Percentiles rank a stretch among this genome's conserved stretches.
These are phyloP conservation scores for Rosellinia necatrix DNA, from an alignment of 2,329 filamentous ascomycete genomes.

Conservation along the genomic window DNA sequence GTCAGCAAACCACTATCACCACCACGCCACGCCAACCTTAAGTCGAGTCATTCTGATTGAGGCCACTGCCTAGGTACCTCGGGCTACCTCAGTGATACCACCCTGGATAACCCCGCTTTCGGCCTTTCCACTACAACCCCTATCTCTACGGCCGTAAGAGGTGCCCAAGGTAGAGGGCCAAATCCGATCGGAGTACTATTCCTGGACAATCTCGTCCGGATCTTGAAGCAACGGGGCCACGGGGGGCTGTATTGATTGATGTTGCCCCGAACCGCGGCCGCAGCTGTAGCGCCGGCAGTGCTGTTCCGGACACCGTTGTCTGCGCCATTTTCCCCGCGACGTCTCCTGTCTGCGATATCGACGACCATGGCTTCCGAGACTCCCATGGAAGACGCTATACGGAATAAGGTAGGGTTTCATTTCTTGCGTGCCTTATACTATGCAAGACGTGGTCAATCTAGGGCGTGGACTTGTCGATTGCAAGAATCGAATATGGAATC, in stretches of 20 bases:
- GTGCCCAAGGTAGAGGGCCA: no score
- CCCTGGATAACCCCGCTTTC: no score
- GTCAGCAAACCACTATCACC: not conserved
- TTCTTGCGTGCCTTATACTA: not conserved
- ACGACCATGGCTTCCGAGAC: conserved; percentile 64
- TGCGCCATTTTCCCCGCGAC: conserved; percentile 48
- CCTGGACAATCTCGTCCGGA: conserved; percentile 2
- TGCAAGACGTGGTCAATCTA: no score
- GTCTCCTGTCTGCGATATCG: conserved; percentile 28
- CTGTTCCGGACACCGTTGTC: conserved; percentile 40
- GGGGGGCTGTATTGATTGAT: conserved; percentile 40
- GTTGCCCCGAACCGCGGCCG: conserved; percentile 54
- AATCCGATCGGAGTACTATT: no score
- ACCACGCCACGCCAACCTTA: not conserved
- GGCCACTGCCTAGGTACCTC: no score
- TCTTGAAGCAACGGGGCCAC: not conserved
- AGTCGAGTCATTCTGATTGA: not conserved
- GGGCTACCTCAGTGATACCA: no score
- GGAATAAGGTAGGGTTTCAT: conserved; percentile 68
- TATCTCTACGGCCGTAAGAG: no score
- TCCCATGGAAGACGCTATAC: conserved; percentile 83
- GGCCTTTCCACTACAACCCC: no score
- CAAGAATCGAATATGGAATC: not conserved
- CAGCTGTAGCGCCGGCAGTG: conserved; percentile 21
- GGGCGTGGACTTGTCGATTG: no score